Evolutionary conservation across 257 asterid genomes (phyloP), one percentile per base, ranked within the genome.

Genomic region (Jasminum sambac): DNA sequence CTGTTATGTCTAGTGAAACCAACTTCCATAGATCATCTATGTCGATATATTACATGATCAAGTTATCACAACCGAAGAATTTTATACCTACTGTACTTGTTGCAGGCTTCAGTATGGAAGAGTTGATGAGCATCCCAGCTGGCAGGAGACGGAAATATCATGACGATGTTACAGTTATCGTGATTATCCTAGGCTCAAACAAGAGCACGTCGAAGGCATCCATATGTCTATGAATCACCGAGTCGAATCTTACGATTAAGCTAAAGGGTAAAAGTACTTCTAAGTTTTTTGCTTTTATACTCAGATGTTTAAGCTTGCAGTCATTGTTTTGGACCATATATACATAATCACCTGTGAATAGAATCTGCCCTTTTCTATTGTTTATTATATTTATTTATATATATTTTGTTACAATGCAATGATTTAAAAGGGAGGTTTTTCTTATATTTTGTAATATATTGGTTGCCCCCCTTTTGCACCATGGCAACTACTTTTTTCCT

Each of bases 191-290:
- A 26, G 97, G 97, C 61, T 83, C 90, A 70, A 84, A 86, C 68
- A 87, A 90, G 79, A 90, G 97, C 73, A 89, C 96, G 67, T 83
- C 96, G 24, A 93, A 89, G 85, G 98, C 98, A 61, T 93, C 98
- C 9, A 88, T 84, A 5, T 85, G 77, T 64, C 72, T 84, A 10
- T 90, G 81, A 89, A 63, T 38, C 43, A 50, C 37, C 23, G 21
- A 44, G 17, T 43, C 44, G 24, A 21, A 26, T 5, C n/a, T 48
- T n/a, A n/a, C 38, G 11, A 39, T 3, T 9, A 50, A n/a, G 40
- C 37, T 42, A 6, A 39, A 14, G 62, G 62, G 58, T 39, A 59
- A 30, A 72, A 68, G 14, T 69, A n/a, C 26, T 37, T n/a, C 10
- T 17, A 48, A 38, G 10, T 37, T 62, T 71, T 79, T 79, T 66